Evolutionary conservation across 2,329 filamentous ascomycete species (phyloP).

Genomic region (Colletotrichum sp.): DNA sequence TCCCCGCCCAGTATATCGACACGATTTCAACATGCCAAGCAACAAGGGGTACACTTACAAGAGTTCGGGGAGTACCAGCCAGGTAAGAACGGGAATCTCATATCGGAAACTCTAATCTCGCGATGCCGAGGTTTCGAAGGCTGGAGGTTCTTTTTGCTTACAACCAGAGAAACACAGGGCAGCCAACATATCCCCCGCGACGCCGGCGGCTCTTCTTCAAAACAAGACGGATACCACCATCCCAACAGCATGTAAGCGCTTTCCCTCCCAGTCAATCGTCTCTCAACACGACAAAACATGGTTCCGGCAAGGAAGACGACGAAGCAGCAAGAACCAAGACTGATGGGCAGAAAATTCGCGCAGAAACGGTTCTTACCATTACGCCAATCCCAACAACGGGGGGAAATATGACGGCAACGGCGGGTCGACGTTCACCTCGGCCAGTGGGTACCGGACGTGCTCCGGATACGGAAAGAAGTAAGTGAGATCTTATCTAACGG

Average conservation of each 20-base stretch:
- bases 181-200: constrained; percentile 72
- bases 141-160: background rate
- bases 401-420: constrained; percentile 69
- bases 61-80: constrained; percentile 64
- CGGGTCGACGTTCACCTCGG: constrained; percentile 65
- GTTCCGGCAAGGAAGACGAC: background rate
- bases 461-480: constrained; percentile 20
- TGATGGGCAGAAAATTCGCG: background rate
- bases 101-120: background rate
- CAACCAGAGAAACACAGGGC: constrained; percentile 48
- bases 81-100: constrained; percentile 51
- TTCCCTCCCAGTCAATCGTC: background rate
- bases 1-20: background rate
- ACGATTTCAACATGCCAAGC: constrained; percentile 15
- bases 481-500: background rate
- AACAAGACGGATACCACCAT: constrained; percentile 70
- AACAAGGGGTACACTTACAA: constrained; percentile 45
- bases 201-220: constrained; percentile 60
- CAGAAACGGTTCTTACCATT: constrained; percentile 73
- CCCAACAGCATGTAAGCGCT: constrained; percentile 59
- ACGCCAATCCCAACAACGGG: constrained; percentile 70
- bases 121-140: background rate
- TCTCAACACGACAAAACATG: background rate
- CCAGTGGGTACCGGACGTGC: constrained; percentile 42
- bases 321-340: background rate